Evolutionary conservation across 2,329 filamentous ascomycete species (phyloP), one percentile per base, ranked within the genome.

Genomic region (Colletotrichum sp.): DNA sequence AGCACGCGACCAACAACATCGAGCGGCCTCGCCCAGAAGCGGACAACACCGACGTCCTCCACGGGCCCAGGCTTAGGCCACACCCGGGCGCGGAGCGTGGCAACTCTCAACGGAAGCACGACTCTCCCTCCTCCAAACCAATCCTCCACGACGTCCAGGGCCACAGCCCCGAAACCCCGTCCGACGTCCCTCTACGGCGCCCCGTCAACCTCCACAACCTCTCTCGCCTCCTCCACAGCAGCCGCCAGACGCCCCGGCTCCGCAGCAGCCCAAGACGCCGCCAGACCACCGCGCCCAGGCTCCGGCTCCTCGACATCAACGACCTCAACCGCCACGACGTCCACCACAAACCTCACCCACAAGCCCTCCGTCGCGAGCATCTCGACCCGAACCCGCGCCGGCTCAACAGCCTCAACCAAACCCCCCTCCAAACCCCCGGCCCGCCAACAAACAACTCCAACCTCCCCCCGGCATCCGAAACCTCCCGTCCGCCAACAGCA

Each of bases 61-160:
- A 38, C 72, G 5, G 26, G 18, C 28, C 57, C 26, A 32, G 58
- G 30, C 58, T 15, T 71, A 13, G 81, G 80, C 18, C 86, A 88
- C 75, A 63, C 80, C 12, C 83, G 87, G 64, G 83, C 86, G n/a
- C 86, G 83, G 78, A 87, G 86, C n/a, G 85, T 84, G 6, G 84
- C 83, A 6, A 77, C 82, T 7, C 83, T 87, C 16, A 84, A 83
- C 15, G 68, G 82, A 34, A 82, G 83, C 6, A 86, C 86, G 1
- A 84, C 82, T 18, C 82, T 88, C 15, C 85, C 85, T 4, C 86
- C 86, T 6, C 79, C 83, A n/a, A 78, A 79, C 15, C 75, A 80
- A 12, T 78, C 82, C 52, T 81, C 82, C 15, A 79, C 79, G 15
- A 79, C 82, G 48, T 81, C 82, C 13, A 81, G 12, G 13, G 24